Evolutionary conservation across 2,329 filamentous ascomycete species (phyloP).

Genomic region (Calonectria hawksworthii): DNA sequence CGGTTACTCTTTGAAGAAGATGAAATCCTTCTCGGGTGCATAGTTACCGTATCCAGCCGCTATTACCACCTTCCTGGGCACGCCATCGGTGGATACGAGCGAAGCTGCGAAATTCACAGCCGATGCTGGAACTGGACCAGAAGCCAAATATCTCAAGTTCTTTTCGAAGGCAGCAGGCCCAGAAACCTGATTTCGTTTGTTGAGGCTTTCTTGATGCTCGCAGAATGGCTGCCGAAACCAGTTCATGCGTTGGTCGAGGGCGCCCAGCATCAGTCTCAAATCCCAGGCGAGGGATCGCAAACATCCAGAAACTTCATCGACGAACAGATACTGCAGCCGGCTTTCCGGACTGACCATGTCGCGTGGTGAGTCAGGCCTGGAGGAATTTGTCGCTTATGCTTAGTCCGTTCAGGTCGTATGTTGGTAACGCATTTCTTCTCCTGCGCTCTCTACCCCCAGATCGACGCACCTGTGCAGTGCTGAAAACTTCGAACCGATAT

Average conservation of each 20-base stretch:
- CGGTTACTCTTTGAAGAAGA: slow-evolving; percentile 19
- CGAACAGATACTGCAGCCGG: slow-evolving; percentile 8
- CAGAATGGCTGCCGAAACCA: slow-evolving; percentile 16
- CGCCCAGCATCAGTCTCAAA: neutral
- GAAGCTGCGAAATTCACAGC: slow-evolving; percentile 20
- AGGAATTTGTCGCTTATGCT: neutral
- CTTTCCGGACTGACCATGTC: slow-evolving; percentile 23
- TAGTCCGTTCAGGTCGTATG: slow-evolving; percentile 14
- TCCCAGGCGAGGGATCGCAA: neutral
- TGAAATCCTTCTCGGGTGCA: slow-evolving; percentile 7
- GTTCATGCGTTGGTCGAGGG: slow-evolving; percentile 21
- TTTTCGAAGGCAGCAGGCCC: slow-evolving; percentile 20
- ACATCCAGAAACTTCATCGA: neutral
- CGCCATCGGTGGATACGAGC: slow-evolving; percentile 21
- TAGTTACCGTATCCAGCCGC: slow-evolving; percentile 16
- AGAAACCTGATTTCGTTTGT: slow-evolving; percentile 10
- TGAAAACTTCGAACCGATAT: slow-evolving; percentile 10
- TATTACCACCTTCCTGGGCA: slow-evolving; percentile 14
- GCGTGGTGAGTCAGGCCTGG: neutral
- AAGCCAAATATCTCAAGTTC: slow-evolving; percentile 1
- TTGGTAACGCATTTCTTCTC: slow-evolving; percentile 23
- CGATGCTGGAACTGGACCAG: slow-evolving; percentile 16
- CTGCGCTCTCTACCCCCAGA: slow-evolving; percentile 9
- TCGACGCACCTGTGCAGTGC: neutral
- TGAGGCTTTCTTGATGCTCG: slow-evolving; percentile 22